These are phyloP conservation scores for Besnoitia besnoiti DNA, from an alignment of 169 alveolate species.

Conservation along the genomic window DNA sequence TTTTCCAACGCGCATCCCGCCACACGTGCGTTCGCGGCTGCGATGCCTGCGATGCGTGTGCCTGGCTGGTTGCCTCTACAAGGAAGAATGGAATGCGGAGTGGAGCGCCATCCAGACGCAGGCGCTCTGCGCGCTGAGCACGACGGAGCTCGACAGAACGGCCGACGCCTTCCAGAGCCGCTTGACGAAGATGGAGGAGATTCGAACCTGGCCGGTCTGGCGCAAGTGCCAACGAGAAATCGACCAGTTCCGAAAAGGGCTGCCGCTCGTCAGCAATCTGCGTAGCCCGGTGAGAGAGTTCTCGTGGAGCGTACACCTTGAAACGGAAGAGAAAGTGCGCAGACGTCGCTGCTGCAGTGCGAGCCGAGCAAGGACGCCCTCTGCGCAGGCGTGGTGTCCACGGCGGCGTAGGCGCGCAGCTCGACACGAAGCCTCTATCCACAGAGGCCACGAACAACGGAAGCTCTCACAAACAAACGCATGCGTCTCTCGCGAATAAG, in stretches of 20 bases:
- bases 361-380: too few relatives aligned
- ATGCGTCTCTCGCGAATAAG: too few relatives aligned
- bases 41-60: background rate
- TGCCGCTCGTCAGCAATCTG: conserved; percentile 74
- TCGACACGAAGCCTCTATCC: too few relatives aligned
- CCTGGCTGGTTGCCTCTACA: background rate
- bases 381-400: too few relatives aligned
- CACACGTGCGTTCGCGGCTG: background rate
- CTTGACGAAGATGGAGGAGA: conserved; percentile 46
- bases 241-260: conserved; percentile 72
- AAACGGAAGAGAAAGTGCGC: background rate
- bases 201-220: conserved; percentile 70
- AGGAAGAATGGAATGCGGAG: conserved; percentile 70
- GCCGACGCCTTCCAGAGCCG: conserved; percentile 59
- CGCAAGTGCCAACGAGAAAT: conserved; percentile 69
- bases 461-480: too few relatives aligned
- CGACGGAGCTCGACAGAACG: conserved; percentile 39
- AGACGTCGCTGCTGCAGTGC: too few relatives aligned
- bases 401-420: too few relatives aligned
- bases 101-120: conserved; percentile 51
- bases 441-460: too few relatives aligned
- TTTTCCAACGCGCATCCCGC: too few relatives aligned
- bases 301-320: background rate
- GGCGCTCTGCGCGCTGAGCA: conserved; percentile 56
- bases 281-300: conserved; percentile 59